Evolutionary conservation across 208 protist species (phyloP).

Genomic region (Acanthamoeba lenticulata): DNA sequence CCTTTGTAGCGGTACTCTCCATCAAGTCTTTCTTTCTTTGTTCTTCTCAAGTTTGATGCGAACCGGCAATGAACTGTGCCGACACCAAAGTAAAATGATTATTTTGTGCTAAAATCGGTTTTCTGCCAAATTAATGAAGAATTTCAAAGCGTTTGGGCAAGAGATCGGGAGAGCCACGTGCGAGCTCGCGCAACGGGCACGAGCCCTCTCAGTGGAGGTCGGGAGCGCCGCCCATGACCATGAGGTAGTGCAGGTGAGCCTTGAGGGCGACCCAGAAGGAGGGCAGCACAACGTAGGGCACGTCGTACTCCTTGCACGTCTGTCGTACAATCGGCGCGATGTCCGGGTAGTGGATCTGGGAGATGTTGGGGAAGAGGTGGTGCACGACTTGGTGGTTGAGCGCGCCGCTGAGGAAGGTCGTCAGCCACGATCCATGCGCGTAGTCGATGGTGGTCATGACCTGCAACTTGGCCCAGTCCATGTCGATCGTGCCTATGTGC

Average conservation of each 20-base stretch:
- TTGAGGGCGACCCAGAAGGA: constrained; percentile 46
- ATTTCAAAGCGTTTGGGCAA: too few relatives aligned
- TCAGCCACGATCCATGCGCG: constrained; percentile 77
- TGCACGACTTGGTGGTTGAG: constrained; percentile 83
- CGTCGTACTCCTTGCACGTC: constrained; percentile 76
- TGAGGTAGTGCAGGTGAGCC: constrained; percentile 49
- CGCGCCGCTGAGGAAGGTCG: constrained; percentile 77
- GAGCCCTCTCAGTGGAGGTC: background rate
- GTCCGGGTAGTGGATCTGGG: constrained; percentile 79
- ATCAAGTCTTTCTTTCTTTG: background rate
- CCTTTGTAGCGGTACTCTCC: background rate
- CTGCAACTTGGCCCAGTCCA: constrained; percentile 82
- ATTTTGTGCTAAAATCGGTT: too few relatives aligned
- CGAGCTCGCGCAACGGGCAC: too few relatives aligned
- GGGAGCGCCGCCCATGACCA: constrained; percentile 3
- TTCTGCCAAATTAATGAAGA: too few relatives aligned
- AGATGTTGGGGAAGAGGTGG: constrained; percentile 77
- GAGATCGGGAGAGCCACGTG: too few relatives aligned
- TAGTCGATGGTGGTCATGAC: constrained; percentile 82
- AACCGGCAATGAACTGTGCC: too few relatives aligned
- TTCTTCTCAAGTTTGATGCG: background rate
- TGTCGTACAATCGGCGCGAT: constrained; percentile 78
- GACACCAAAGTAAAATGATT: too few relatives aligned
- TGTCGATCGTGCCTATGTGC: constrained; percentile 33
- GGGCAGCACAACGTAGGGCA: constrained; percentile 74